Evolutionary conservation across 176 grass and related monocot genomes (phyloP).

Genomic region (Raddia distichophylla): DNA sequence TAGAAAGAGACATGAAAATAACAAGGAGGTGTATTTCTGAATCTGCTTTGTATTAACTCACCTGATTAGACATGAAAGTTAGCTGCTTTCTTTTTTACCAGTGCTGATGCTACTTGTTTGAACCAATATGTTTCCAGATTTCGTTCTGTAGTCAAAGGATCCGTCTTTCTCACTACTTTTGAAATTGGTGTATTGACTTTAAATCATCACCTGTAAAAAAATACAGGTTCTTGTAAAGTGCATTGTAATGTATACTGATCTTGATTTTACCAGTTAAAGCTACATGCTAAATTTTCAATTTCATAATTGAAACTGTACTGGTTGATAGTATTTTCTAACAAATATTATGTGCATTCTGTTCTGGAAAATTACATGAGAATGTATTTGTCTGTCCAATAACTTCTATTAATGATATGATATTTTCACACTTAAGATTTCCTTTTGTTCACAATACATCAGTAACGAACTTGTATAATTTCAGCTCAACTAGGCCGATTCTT

Average conservation of each 20-base stretch:
- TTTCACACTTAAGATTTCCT: not conserved
- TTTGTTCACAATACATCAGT: not conserved
- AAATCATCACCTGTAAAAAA: not conserved
- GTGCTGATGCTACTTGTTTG: not conserved
- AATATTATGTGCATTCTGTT: not conserved
- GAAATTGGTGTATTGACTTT: not conserved
- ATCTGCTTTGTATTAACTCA: not conserved
- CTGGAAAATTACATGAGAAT: not conserved
- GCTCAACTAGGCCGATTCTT: too few species aligned
- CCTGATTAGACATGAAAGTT: not conserved
- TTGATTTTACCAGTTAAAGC: not conserved
- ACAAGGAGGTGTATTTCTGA: constrained; percentile 35
- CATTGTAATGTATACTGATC: not conserved
- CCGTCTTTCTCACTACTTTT: not conserved
- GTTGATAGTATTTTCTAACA: not conserved
- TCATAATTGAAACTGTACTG: not conserved
- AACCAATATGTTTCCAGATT: not conserved
- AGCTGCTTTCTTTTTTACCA: not conserved
- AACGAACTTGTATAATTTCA: too few species aligned
- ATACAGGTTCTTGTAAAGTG: not conserved
- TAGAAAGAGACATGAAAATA: constrained; percentile 23
- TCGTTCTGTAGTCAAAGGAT: not conserved
- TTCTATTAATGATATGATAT: constrained; percentile 21
- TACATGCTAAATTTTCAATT: not conserved
- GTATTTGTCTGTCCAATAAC: not conserved